phyloP scores from a whole-genome alignment of 2,329 filamentous ascomycete genomes.

The Epicoccum nigrum region DNA sequence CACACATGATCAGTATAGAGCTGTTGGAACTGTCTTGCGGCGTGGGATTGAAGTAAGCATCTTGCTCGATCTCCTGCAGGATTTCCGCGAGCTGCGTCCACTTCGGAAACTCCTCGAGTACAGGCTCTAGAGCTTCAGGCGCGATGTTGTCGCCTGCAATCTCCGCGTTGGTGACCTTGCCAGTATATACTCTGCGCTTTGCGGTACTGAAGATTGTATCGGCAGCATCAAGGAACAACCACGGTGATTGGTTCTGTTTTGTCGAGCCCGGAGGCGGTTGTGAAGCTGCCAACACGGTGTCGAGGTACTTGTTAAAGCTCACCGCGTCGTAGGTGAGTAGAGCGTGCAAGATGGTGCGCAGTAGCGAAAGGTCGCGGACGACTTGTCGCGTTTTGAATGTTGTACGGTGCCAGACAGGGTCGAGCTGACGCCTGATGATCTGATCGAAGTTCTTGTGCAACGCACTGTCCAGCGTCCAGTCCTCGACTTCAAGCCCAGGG shows the following conservation, averaged over 20 bases:
- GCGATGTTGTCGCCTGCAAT: constrained; percentile 54
- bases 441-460: constrained; percentile 91
- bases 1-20: constrained; percentile 95
- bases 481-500: constrained; percentile 88
- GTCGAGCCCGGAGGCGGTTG: constrained; percentile 87
- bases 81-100: constrained; percentile 90
- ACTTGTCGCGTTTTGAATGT: constrained; percentile 96
- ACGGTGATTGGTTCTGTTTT: constrained; percentile 87
- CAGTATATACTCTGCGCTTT: constrained; percentile 83
- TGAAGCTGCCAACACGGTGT: constrained; percentile 91
- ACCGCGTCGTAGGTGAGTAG: constrained; percentile 88
- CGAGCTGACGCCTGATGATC: constrained; percentile 84
- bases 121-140: constrained; percentile 71
- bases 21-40: constrained; percentile 84
- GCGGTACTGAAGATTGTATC: constrained; percentile 93
- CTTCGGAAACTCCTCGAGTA: constrained; percentile 93
- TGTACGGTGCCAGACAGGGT: constrained; percentile 96
- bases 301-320: constrained; percentile 88
- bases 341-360: constrained; percentile 80
- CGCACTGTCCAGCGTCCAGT: constrained; percentile 95
- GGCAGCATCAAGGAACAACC: constrained; percentile 94
- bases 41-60: constrained; percentile 81
- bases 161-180: constrained; percentile 67
- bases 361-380: constrained; percentile 82
- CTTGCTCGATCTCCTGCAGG: constrained; percentile 89